phyloP scores from a whole-genome alignment of 139 green algal species.

The Tetradesmus obliquus region DNA sequence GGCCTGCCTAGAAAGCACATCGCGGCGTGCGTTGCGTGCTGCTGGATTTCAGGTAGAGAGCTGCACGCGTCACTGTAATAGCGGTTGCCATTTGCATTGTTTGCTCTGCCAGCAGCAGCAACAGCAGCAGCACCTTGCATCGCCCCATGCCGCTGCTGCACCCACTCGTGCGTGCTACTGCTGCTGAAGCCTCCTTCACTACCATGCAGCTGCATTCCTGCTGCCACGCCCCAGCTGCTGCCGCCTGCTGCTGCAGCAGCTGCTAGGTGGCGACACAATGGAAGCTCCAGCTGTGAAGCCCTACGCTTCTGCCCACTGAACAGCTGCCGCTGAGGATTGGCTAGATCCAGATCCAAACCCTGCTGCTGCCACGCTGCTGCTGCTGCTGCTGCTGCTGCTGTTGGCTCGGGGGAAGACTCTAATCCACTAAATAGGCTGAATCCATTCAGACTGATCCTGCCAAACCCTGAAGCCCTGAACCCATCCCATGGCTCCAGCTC shows the following conservation, averaged over 20 bases:
- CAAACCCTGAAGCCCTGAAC: background rate
- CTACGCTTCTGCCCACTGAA: slow-evolving; percentile 1
- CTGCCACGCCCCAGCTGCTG: background rate
- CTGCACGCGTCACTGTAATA: background rate
- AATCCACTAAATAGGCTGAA: background rate
- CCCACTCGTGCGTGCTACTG: background rate
- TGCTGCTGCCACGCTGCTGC: background rate
- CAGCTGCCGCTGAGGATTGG: background rate
- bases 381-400: background rate
- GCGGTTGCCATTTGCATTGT: background rate
- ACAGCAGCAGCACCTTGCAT: background rate
- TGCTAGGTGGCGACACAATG: background rate
- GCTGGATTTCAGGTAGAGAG: background rate
- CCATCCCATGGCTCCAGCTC: background rate
- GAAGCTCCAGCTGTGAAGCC: background rate
- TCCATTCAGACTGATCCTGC: background rate
- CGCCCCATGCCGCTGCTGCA: background rate
- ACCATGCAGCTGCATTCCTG: background rate
- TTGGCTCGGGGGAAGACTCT: background rate
- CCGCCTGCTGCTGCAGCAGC: background rate
- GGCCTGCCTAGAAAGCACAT: background rate
- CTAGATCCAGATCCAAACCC: background rate
- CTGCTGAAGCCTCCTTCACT: slow-evolving; percentile 15
- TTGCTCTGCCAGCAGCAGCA: background rate
- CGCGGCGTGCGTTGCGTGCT: background rate